These are phyloP conservation scores for Ophiostoma novo-ulmi DNA, from an alignment of 2,329 filamentous ascomycete genomes.

Conservation along the genomic window DNA sequence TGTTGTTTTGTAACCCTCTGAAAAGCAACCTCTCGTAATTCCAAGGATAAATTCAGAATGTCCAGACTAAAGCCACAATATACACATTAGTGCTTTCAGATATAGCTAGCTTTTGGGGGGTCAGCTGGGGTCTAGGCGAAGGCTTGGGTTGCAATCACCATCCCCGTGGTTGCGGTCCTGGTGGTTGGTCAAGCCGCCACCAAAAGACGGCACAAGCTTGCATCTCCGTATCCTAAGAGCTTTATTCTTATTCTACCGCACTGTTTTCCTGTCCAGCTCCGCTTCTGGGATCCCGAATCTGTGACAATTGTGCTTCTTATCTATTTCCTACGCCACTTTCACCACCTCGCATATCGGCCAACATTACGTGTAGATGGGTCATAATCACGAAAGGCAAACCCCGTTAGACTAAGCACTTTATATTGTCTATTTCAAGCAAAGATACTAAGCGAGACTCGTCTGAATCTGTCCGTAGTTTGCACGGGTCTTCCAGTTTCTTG, in stretches of 20 bases:
- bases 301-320: neutral
- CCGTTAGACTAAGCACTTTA: neutral
- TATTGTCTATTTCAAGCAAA: neutral
- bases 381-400: neutral
- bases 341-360: conserved; percentile 3
- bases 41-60: neutral
- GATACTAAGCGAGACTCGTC: neutral
- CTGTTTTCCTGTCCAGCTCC: neutral
- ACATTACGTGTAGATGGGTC: neutral
- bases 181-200: conserved; percentile 1
- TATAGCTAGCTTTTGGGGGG: neutral
- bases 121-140: conserved; percentile 7
- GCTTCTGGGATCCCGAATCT: neutral
- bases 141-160: conserved; percentile 5
- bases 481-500: neutral
- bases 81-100: neutral
- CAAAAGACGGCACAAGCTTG: neutral
- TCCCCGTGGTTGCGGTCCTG: neutral
- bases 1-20: neutral
- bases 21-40: neutral
- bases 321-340: neutral
- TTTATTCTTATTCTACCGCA: neutral
- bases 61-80: neutral
- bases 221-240: neutral
- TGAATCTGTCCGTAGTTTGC: neutral